Percentiles rank a stretch among this genome's conserved stretches.
phyloP scores from a whole-genome alignment of 495 filamentous ascomycete species.

The Acidiella bohemica region DNA sequence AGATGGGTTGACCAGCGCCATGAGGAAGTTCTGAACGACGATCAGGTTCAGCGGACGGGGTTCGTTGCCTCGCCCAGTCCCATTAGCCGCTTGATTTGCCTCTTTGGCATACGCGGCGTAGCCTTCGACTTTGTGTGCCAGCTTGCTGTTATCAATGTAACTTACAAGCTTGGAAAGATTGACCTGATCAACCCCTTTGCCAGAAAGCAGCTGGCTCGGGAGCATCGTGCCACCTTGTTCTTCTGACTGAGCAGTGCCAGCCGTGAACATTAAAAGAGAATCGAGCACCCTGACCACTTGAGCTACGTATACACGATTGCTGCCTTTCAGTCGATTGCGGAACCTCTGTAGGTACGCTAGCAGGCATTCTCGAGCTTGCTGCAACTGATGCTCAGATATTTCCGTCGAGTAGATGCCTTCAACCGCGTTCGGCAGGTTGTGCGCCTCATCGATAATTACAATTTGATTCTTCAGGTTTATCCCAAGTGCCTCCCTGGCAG shows the following conservation, averaged over 20 bases:
- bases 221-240: slow-evolving; percentile 50
- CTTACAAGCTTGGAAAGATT: slow-evolving; percentile 77
- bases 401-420: slow-evolving; percentile 72
- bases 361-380: slow-evolving; percentile 57
- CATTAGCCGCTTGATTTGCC: slow-evolving; percentile 1
- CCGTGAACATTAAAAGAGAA: slow-evolving; percentile 55
- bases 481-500: slow-evolving; percentile 73
- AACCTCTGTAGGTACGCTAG: slow-evolving; percentile 77
- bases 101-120: slow-evolving; percentile 52
- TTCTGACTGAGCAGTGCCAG: slow-evolving; percentile 26
- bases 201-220: slow-evolving; percentile 54
- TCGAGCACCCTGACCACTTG: slow-evolving; percentile 71
- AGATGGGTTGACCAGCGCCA: slow-evolving; percentile 75
- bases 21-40: slow-evolving; percentile 68
- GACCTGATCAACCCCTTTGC: slow-evolving; percentile 87
- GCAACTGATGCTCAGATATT: slow-evolving; percentile 58
- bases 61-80: background rate
- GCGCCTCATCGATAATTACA: slow-evolving; percentile 90
- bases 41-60: slow-evolving; percentile 61
- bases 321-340: slow-evolving; percentile 73
- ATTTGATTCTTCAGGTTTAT: slow-evolving; percentile 78
- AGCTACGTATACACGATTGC: slow-evolving; percentile 83
- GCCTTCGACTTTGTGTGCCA: slow-evolving; percentile 87
- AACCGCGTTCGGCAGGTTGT: slow-evolving; percentile 95
- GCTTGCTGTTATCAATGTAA: slow-evolving; percentile 83